These are phyloP conservation scores for Sesbania bispinosa DNA, from an alignment of 306 rosid genomes.

Conservation along the genomic window DNA sequence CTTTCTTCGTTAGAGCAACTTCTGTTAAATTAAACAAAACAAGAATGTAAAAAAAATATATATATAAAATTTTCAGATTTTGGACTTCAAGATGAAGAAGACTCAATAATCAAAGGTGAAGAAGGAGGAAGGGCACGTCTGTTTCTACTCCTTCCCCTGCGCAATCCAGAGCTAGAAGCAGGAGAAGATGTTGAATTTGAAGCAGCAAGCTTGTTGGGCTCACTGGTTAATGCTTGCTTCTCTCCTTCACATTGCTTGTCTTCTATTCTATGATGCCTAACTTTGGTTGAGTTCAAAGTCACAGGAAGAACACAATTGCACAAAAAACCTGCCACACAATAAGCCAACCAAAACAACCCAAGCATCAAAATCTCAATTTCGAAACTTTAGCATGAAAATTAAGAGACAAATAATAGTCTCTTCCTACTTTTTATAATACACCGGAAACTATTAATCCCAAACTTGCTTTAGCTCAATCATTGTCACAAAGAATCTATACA, in stretches of 20 bases:
- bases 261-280: conserved; percentile 65
- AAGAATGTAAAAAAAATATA: background rate
- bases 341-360: background rate
- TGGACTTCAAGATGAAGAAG: conserved; percentile 48
- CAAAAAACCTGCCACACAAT: conserved; percentile 56
- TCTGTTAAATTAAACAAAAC: conserved; percentile 3
- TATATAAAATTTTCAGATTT: background rate
- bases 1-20: conserved; percentile 26
- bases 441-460: background rate
- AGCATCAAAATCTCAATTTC: background rate
- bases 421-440: background rate
- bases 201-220: conserved; percentile 29
- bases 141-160: conserved; percentile 83
- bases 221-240: conserved; percentile 44
- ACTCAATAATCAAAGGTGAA: conserved; percentile 58
- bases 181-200: conserved; percentile 53
- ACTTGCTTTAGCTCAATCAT: background rate
- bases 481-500: background rate
- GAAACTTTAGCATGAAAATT: background rate
- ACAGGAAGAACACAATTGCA: conserved; percentile 93
- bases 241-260: conserved; percentile 66
- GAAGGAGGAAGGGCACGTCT: conserved; percentile 72
- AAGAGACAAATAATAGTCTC: background rate
- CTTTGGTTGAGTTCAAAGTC: conserved; percentile 66
- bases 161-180: conserved; percentile 33